Conservation (phyloP, 257 asterid species). For the Solanum verrucosum region DNA sequence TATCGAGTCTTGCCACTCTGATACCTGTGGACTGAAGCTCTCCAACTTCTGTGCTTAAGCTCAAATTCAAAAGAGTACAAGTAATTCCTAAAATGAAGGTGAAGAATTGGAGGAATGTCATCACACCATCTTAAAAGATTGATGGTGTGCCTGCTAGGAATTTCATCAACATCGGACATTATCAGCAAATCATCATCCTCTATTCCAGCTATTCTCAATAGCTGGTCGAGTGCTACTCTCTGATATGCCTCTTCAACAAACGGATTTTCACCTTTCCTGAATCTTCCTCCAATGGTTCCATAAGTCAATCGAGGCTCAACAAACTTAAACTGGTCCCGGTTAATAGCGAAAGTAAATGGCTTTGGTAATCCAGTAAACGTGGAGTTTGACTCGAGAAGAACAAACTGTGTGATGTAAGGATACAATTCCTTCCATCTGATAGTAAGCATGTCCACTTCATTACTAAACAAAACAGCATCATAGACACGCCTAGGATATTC, state of each 20-base stretch:
- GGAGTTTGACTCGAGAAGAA: constrained; percentile 59
- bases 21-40: constrained; percentile 62
- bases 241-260: constrained; percentile 61
- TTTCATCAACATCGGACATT: constrained; percentile 76
- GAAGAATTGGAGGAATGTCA: constrained; percentile 45
- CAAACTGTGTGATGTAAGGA: constrained; percentile 52
- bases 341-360: constrained; percentile 35
- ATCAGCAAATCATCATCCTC: constrained; percentile 58
- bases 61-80: constrained; percentile 55
- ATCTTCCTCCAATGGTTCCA: constrained; percentile 48
- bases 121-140: constrained; percentile 63
- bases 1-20: constrained; percentile 36
- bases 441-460: constrained; percentile 60
- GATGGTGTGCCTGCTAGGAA: constrained; percentile 55
- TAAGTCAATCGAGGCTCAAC: constrained; percentile 49
- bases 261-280: constrained; percentile 50
- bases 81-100: constrained; percentile 55
- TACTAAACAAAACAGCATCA: constrained; percentile 63
- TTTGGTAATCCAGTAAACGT: constrained; percentile 59
- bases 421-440: constrained; percentile 60
- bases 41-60: constrained; percentile 41
- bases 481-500: constrained; percentile 62
- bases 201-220: constrained; percentile 42
- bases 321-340: constrained; percentile 37
- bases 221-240: constrained; percentile 53